Conservation (phyloP, 345 rosid genomes). For the Rhodamnia argentea region DNA sequence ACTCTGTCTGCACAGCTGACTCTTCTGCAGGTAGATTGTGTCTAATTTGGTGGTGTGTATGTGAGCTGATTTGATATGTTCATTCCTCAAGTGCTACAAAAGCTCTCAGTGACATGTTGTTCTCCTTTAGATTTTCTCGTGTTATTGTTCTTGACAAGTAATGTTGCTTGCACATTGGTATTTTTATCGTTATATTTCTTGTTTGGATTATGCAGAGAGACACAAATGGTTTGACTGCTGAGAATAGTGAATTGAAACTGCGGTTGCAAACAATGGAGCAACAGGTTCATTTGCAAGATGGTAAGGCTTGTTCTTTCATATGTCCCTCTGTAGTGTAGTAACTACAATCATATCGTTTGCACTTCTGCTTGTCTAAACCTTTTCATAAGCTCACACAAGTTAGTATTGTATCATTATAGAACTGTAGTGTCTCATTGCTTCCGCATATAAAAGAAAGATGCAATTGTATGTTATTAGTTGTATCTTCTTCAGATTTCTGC, state of each 20-base stretch:
- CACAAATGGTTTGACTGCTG: neutral
- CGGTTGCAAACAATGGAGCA: neutral
- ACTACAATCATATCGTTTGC: neutral
- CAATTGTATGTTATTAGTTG: neutral
- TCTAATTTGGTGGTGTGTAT: neutral
- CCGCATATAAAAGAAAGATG: neutral
- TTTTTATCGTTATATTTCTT: neutral
- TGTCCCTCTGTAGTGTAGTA: neutral
- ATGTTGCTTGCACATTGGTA: neutral
- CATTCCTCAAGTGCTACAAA: neutral
- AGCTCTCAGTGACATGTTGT: neutral
- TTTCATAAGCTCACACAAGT: neutral
- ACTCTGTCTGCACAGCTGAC: slow-evolving; percentile 11
- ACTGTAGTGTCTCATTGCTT: neutral
- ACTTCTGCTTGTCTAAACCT: neutral
- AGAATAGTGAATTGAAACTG: slow-evolving; percentile 1
- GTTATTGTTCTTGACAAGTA: neutral
- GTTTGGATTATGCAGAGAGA: slow-evolving; percentile 5
- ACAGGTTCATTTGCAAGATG: slow-evolving; percentile 5
- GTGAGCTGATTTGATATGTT: neutral
- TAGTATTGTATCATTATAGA: neutral
- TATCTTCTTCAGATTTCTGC: neutral
- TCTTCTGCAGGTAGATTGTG: slow-evolving; percentile 3
- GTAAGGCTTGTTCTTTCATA: neutral
- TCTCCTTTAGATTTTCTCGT: neutral